Base-by-base conservation (phyloP, 257 asterid genomes). In the Nicotiana obtusifolia region DNA sequence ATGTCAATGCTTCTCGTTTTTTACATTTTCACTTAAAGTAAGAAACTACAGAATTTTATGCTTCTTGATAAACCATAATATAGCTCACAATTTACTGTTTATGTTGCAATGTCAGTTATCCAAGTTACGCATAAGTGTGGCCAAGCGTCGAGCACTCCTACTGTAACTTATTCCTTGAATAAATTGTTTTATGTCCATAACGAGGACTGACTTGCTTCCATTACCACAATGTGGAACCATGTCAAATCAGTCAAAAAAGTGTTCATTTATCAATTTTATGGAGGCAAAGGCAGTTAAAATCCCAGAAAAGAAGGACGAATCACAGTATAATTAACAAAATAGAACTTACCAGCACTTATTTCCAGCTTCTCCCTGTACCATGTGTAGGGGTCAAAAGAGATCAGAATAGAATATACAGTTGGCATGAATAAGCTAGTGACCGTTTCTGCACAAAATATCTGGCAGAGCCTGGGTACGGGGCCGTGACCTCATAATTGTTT, bases 401-500 rank as follows among this genome's bases (percentile, higher is more conserved):
- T 71, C 82, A 69, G 78, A 80, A 76, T 87, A 83, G 90, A 86
- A 90, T 88, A 78, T 89, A 88, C 89, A 89, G 66, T 60, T 59
- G 69, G 20, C 84, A 81, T 24, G 33, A 73, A 77, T 76, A 85
- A 84, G 88, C 93, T 94, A 94, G 89, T 78, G 97, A 76, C 93
- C 86, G 7, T 91, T 93, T 89, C 97, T 90, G 81, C 91, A 87
- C 88, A 89, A 85, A 62, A 89, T 83, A 83, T 91, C 91, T 5
- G 95, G 91, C 83, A 92, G 91, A 84, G 99, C 90, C 44, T 88
- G 99, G 20, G 89, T 89, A 86, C 97, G 98, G 84, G 95, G 98
- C 87, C 84, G 89, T 54, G 93, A 19, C 86, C 95, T 90, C 95
- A 93, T 91, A 82, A 96, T 91, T 10, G 99, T 94, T 87, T 96